Conservation (phyloP, 768 basidiomycete genomes). For the Multifurca ochricompacta region DNA sequence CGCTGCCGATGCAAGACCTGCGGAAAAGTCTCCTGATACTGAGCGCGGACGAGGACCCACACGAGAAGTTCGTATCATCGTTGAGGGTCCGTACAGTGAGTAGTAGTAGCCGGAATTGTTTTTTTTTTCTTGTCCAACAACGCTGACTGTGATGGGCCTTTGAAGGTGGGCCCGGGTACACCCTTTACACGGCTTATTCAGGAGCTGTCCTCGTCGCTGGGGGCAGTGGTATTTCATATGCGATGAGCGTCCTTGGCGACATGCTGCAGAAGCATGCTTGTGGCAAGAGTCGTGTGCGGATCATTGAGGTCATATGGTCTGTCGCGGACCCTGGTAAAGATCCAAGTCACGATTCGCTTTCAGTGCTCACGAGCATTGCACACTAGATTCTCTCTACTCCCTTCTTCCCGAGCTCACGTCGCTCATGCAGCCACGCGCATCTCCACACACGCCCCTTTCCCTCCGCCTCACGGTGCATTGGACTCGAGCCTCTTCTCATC, state of each 20-base stretch:
- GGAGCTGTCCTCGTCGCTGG: constrained; percentile 50
- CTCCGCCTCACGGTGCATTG: constrained; percentile 38
- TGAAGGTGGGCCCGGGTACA: constrained; percentile 39
- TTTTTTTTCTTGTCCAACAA: background rate
- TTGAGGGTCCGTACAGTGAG: constrained; percentile 51
- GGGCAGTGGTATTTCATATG: constrained; percentile 55
- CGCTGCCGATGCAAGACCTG: constrained; percentile 28
- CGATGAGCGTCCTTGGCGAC: constrained; percentile 44
- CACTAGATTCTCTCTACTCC: constrained; percentile 30
- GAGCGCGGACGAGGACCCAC: constrained; percentile 7
- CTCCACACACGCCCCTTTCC: constrained; percentile 24
- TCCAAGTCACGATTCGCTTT: constrained; percentile 12
- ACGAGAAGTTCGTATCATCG: constrained; percentile 31
- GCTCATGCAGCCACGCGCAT: constrained; percentile 30
- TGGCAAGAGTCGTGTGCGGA: constrained; percentile 32
- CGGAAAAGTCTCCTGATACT: constrained; percentile 9
- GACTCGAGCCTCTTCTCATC: constrained; percentile 32
- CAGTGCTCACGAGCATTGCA: constrained; percentile 20
- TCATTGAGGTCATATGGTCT: constrained; percentile 51
- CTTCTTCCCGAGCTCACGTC: constrained; percentile 33
- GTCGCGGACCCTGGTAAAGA: constrained; percentile 37
- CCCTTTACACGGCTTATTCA: constrained; percentile 42
- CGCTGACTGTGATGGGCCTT: constrained; percentile 16
- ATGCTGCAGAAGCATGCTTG: constrained; percentile 35
- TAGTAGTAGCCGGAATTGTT: no score